Conservation (phyloP, 805 yeast genomes). For the Cyberlindnera japonica region DNA sequence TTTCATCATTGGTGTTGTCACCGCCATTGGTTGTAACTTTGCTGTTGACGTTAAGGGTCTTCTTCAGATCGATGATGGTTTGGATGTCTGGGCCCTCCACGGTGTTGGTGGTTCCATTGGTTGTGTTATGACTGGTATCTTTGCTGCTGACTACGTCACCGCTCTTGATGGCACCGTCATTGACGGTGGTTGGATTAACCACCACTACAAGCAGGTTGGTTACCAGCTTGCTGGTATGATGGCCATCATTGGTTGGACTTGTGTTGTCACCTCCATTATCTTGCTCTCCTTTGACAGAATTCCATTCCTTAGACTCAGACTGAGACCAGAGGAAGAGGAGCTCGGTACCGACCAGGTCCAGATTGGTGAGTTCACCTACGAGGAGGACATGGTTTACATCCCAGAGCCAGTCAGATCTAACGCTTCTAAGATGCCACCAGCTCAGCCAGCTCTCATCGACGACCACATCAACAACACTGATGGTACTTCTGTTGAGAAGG, state of each 20-base stretch:
- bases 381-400: slow-evolving; percentile 60
- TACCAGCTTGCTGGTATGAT: slow-evolving; percentile 79
- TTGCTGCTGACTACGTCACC: slow-evolving; percentile 88
- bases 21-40: slow-evolving; percentile 75
- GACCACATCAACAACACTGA: slow-evolving; percentile 32
- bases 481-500: slow-evolving; percentile 16
- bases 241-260: slow-evolving; percentile 73
- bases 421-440: slow-evolving; percentile 29
- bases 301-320: slow-evolving; percentile 79
- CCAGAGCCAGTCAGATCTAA: slow-evolving; percentile 76
- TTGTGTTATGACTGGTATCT: slow-evolving; percentile 80
- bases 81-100: slow-evolving; percentile 91
- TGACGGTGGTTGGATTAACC: slow-evolving; percentile 86
- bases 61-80: slow-evolving; percentile 84
- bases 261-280: slow-evolving; percentile 65
- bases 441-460: slow-evolving; percentile 30
- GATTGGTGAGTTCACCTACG: slow-evolving; percentile 83
- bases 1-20: slow-evolving; percentile 75
- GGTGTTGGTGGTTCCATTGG: slow-evolving; percentile 93
- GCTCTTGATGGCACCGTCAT: slow-evolving; percentile 74
- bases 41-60: slow-evolving; percentile 77
- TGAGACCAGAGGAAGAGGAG: slow-evolving; percentile 82
- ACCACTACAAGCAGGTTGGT: slow-evolving; percentile 78
- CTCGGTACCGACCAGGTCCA: slow-evolving; percentile 85
- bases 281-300: slow-evolving; percentile 64